phyloP scores from a whole-genome alignment of 352 stramenopile species.

The Phytopythium boreale region DNA sequence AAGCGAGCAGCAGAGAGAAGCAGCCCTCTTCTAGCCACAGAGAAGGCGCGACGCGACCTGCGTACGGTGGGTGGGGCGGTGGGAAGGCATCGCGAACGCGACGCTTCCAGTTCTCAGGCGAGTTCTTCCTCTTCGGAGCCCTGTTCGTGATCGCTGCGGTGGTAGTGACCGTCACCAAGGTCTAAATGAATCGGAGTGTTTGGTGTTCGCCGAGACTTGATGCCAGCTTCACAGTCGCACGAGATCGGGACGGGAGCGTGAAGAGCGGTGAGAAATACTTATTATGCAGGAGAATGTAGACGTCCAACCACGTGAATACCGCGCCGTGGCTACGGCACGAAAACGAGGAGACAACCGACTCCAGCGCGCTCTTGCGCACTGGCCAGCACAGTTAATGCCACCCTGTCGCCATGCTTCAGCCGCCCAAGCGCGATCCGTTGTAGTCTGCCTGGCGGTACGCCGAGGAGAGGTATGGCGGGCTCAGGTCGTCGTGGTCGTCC shows the following conservation, averaged over 20 bases:
- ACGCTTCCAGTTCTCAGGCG: conserved; percentile 40
- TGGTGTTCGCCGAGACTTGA: background rate
- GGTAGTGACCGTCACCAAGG: background rate
- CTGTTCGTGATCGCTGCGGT: conserved; percentile 1
- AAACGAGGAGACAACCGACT: background rate
- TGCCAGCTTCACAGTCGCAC: background rate
- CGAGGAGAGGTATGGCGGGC: conserved; percentile 40
- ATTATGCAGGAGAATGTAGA: conserved; percentile 4
- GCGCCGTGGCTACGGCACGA: background rate
- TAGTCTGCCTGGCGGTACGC: conserved; percentile 34
- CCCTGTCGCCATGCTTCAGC: background rate
- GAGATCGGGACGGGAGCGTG: background rate
- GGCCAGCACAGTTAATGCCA: background rate
- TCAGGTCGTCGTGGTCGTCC: conserved; percentile 32
- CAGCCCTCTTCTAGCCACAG: background rate
- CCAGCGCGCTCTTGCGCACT: background rate
- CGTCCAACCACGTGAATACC: background rate
- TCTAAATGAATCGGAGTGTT: background rate
- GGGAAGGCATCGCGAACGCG: background rate
- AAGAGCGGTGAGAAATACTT: background rate
- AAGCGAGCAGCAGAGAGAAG: background rate
- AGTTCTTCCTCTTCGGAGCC: conserved; percentile 30
- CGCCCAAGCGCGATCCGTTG: conserved; percentile 2
- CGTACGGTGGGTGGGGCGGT: background rate
- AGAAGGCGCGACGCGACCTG: background rate